Base-by-base conservation (phyloP, 2,329 filamentous ascomycete genomes). In the Ceratocystis papillata region DNA sequence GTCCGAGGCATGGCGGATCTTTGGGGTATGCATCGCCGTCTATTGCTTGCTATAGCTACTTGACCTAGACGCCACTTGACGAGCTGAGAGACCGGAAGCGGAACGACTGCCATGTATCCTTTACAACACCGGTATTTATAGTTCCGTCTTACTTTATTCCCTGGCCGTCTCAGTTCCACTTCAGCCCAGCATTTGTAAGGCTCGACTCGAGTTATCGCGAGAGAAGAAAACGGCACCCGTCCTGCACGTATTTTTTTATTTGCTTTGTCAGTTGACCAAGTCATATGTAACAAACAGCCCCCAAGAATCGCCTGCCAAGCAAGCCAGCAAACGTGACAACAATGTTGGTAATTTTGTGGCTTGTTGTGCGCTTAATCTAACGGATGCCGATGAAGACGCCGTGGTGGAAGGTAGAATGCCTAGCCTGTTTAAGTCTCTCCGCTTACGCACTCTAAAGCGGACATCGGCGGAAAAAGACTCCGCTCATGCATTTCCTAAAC, bases 381-480 rank as follows among this genome's bases (percentile, higher is more conserved):
- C 53, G 53, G 53, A 59, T 17, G 12, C 53, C 53, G 53, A 59
- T 59, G 53, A 33, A 33, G 53, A 57, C 15, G 25, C 53, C 15
- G 12, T 33, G 22, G 10, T 15, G n/a, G 17, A 17, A 37, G 53
- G 22, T 30, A 30, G 53, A 59, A 59, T 12, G 25, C 5, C 25
- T 33, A 45, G 44, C 45, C 48, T 30, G 48, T 65, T 30, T 44
- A 50, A 53, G 20, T 12, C 8, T 53, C 25, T 53, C 48, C 20
- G 48, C 48, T 3, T 25, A 20, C 48, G 20, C 48, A 53, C 48
- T 12, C 15, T 0, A 15, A 15, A 5, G 20, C 48, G 48, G 48
- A 12, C 8, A 10, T 53, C 48, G 48, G 48, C 48, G 6, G 6
- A 53, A 25, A 8, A 5, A 25, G 20, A 53, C 0, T 25, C 48